These are phyloP conservation scores for Leptographium wingfieldii DNA, from an alignment of 2,329 filamentous ascomycete genomes.

Conservation along the genomic window DNA sequence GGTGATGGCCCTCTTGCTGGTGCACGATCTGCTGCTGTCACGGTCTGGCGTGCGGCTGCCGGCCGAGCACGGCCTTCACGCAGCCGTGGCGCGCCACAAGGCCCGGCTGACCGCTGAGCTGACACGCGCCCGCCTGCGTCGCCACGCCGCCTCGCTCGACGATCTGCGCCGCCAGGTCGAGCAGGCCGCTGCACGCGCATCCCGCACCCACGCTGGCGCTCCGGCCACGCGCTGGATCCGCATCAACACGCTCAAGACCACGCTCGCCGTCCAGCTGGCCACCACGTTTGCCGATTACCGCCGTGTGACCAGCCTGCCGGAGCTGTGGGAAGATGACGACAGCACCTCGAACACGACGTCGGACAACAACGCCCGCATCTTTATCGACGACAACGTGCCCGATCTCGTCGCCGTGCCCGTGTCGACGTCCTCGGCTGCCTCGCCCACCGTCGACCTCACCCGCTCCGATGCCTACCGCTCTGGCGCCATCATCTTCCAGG, in stretches of 20 bases:
- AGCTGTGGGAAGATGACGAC: slow-evolving; percentile 31
- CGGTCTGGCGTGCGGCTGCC: slow-evolving; percentile 76
- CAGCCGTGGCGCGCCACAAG: slow-evolving; percentile 68
- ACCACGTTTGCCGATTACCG: slow-evolving; percentile 59
- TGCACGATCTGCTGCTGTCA: slow-evolving; percentile 73
- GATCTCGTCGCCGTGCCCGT: slow-evolving; percentile 67
- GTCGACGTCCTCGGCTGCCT: neutral
- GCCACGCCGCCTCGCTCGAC: slow-evolving; percentile 56
- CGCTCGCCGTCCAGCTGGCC: slow-evolving; percentile 56
- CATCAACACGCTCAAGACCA: slow-evolving; percentile 67
- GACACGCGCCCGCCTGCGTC: slow-evolving; percentile 61
- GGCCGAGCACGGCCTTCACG: slow-evolving; percentile 62
- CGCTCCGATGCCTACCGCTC: slow-evolving; percentile 59
- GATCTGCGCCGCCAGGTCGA: slow-evolving; percentile 49
- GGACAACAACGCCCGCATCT: slow-evolving; percentile 32
- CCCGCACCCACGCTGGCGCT: slow-evolving; percentile 43
- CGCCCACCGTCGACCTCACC: slow-evolving; percentile 43
- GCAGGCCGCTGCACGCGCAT: slow-evolving; percentile 54
- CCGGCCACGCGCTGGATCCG: slow-evolving; percentile 83
- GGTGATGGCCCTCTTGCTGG: slow-evolving; percentile 64
- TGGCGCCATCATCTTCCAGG: slow-evolving; percentile 79
- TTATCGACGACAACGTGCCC: slow-evolving; percentile 71
- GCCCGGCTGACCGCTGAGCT: slow-evolving; percentile 71
- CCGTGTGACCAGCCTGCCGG: slow-evolving; percentile 40
- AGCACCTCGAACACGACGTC: too few relatives aligned